Percentiles rank a stretch among this genome's conserved stretches.
These are phyloP conservation scores for Boletus reticulatus DNA, from an alignment of 768 basidiomycete species.

Conservation along the genomic window DNA sequence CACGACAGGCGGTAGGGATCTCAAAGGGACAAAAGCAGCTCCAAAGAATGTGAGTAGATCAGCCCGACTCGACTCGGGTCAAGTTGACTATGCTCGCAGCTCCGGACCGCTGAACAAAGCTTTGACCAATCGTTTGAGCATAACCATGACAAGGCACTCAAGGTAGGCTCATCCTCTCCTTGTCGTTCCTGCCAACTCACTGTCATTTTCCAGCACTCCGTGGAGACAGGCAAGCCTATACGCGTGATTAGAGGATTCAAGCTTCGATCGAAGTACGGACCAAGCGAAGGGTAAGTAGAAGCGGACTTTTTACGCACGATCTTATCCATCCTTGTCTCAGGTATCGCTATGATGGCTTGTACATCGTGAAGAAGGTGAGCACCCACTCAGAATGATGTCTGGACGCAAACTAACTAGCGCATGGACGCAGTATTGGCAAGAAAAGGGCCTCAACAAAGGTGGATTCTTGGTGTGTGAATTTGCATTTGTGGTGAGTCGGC, in stretches of 20 bases:
- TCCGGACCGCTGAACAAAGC: slow-evolving; percentile 87
- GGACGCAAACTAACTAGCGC: not conserved
- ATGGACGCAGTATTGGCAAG: slow-evolving; percentile 62
- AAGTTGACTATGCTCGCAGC: slow-evolving; percentile 39
- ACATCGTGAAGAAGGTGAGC: slow-evolving; percentile 67
- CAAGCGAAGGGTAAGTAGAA: slow-evolving; percentile 62
- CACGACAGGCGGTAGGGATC: slow-evolving; percentile 70
- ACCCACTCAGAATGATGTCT: not conserved
- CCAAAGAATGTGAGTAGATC: slow-evolving; percentile 73
- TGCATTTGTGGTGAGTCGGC: slow-evolving; percentile 64
- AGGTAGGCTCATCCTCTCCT: slow-evolving; percentile 35
- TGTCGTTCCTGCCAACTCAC: not conserved
- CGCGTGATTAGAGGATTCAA: slow-evolving; percentile 83
- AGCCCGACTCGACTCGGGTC: not conserved
- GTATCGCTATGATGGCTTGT: slow-evolving; percentile 91
- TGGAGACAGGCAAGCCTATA: slow-evolving; percentile 78
- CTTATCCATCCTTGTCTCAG: slow-evolving; percentile 32
- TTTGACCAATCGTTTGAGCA: slow-evolving; percentile 81
- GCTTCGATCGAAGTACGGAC: slow-evolving; percentile 67
- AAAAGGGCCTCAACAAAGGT: slow-evolving; percentile 61
- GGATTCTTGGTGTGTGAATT: slow-evolving; percentile 85
- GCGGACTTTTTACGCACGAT: not conserved
- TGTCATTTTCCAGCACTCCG: slow-evolving; percentile 51
- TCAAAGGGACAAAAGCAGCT: slow-evolving; percentile 76
- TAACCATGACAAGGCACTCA: slow-evolving; percentile 63